Percentiles rank a stretch among this genome's conserved stretches.
Conservation (phyloP, 768 basidiomycete species). For the Pleurotus pulmonarius region DNA sequence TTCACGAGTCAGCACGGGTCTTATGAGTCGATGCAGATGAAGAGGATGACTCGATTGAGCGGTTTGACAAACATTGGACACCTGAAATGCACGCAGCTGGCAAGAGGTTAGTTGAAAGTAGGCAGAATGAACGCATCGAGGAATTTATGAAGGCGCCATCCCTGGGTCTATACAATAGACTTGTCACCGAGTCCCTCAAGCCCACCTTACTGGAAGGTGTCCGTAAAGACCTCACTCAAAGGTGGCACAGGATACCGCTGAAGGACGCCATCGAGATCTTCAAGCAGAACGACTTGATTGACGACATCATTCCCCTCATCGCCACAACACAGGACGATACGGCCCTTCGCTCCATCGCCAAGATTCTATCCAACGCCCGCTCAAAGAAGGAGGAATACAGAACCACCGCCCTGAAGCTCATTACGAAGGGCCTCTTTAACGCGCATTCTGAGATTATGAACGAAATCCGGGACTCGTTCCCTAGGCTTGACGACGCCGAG, state of each 20-base stretch:
- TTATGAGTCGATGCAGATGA: too few species aligned
- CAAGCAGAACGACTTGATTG: background rate
- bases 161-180: background rate
- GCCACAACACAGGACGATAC: background rate
- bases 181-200: background rate
- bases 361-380: background rate
- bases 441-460: background rate
- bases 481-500: background rate
- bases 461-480: background rate
- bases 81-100: background rate
- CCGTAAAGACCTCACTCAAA: background rate
- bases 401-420: background rate
- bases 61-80: background rate
- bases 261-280: background rate
- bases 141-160: background rate
- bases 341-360: background rate
- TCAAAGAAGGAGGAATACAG: background rate
- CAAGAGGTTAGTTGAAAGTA: background rate
- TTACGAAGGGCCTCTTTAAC: background rate
- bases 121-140: background rate
- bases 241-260: background rate
- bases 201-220: background rate
- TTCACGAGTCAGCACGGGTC: too few species aligned
- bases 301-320: background rate
- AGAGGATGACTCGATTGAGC: background rate